Conservation (phyloP, 257 asterid genomes). For the Solanum chilense region DNA sequence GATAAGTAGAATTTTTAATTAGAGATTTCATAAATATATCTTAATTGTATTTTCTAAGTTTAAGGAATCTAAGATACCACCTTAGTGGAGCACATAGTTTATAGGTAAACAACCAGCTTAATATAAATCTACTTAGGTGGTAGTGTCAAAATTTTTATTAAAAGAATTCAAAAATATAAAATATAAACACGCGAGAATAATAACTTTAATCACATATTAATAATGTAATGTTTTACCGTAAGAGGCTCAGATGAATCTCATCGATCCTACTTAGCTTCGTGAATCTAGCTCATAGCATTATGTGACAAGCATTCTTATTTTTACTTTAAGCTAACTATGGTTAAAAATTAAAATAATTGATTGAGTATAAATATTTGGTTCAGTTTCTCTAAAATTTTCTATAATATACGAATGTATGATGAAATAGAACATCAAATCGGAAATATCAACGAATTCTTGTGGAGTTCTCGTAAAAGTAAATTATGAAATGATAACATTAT, state of each 20-base stretch:
- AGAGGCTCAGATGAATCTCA: background rate
- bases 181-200: too few relatives aligned
- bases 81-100: background rate
- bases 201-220: too few relatives aligned
- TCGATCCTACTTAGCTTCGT: background rate
- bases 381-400: background rate
- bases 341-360: background rate
- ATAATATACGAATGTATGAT: too few relatives aligned
- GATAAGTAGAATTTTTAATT: background rate
- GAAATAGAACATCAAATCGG: background rate
- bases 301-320: background rate
- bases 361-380: background rate
- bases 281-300: background rate
- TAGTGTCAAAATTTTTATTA: too few relatives aligned
- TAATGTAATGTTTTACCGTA: too few relatives aligned
- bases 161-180: too few relatives aligned
- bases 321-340: background rate
- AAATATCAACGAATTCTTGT: background rate
- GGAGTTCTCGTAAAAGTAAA: background rate
- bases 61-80: background rate
- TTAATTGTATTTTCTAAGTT: background rate
- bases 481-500: background rate
- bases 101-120: background rate
- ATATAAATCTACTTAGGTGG: background rate
- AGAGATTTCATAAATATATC: background rate